Percentiles rank a stretch among this genome's conserved stretches.
These are phyloP conservation scores for Thielaviopsis ethacetica DNA, from an alignment of 2,329 filamentous ascomycete species.

Conservation along the genomic window DNA sequence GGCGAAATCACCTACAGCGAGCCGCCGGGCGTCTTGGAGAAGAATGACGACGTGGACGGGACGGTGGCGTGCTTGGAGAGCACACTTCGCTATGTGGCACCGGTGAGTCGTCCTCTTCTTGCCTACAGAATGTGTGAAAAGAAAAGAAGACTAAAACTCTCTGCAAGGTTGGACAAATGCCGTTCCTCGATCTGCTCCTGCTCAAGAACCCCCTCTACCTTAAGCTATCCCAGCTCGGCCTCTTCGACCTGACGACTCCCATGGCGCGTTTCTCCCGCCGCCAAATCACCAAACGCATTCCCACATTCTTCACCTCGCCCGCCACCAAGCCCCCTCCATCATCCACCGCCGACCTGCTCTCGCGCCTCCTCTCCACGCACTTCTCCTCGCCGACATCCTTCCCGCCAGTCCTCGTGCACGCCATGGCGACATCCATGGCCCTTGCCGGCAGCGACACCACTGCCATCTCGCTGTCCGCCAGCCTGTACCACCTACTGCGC, in stretches of 20 bases:
- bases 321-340: constrained; percentile 21
- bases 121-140: background rate
- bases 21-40: constrained; percentile 58
- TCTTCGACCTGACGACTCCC: constrained; percentile 53
- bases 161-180: constrained; percentile 53
- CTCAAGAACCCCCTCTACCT: constrained; percentile 62
- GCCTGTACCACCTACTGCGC: constrained; percentile 58
- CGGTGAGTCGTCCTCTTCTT: constrained; percentile 27
- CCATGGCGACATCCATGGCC: constrained; percentile 55
- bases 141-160: too few relatives aligned
- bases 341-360: constrained; percentile 43
- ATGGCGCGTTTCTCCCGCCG: constrained; percentile 55
- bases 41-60: constrained; percentile 58
- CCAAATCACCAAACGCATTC: constrained; percentile 48
- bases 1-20: constrained; percentile 64
- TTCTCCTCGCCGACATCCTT: constrained; percentile 55
- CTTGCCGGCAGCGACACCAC: constrained; percentile 69
- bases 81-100: constrained; percentile 55
- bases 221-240: constrained; percentile 47
- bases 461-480: constrained; percentile 54
- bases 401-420: constrained; percentile 51
- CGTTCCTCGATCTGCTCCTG: constrained; percentile 50
- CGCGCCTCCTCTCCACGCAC: constrained; percentile 55
- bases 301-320: constrained; percentile 23
- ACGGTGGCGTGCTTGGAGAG: constrained; percentile 49